Conservation (phyloP, 345 rosid genomes). For the Eucalyptus pauciflora region DNA sequence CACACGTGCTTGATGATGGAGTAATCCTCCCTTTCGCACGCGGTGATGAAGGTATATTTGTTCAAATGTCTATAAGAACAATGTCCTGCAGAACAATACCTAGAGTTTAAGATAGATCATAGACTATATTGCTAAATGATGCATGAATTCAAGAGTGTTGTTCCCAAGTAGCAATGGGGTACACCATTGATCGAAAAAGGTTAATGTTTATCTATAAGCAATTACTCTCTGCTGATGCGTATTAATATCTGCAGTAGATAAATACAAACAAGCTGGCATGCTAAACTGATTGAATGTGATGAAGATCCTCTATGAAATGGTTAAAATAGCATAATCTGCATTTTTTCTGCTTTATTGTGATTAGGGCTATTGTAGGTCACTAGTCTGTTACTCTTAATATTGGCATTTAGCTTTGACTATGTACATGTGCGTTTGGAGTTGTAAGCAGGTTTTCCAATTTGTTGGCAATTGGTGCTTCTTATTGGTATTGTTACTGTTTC, state of each 20-base stretch:
- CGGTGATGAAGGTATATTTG: not conserved
- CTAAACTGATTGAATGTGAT: not conserved
- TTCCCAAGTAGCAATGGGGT: not conserved
- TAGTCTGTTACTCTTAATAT: not conserved
- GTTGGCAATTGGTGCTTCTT: not conserved
- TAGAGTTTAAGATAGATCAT: not conserved
- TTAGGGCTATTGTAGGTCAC: not conserved
- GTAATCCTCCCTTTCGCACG: not conserved
- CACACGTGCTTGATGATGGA: not conserved
- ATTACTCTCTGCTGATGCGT: not conserved
- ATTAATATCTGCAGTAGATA: not conserved
- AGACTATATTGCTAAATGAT: not conserved
- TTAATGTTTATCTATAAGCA: not conserved
- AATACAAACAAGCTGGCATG: not conserved
- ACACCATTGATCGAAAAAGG: not conserved
- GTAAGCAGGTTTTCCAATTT: not conserved
- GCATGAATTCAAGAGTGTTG: not conserved
- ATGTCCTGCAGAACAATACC: not conserved
- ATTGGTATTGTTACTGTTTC: not conserved
- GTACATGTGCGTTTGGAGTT: not conserved
- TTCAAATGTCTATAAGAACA: not conserved
- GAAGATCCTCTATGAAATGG: not conserved
- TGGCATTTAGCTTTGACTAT: not conserved
- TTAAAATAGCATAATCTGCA: not conserved
- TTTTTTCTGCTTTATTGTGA: not conserved